Evolutionary conservation across 768 basidiomycete species (phyloP).

Genomic region (Galerina sulciceps): DNA sequence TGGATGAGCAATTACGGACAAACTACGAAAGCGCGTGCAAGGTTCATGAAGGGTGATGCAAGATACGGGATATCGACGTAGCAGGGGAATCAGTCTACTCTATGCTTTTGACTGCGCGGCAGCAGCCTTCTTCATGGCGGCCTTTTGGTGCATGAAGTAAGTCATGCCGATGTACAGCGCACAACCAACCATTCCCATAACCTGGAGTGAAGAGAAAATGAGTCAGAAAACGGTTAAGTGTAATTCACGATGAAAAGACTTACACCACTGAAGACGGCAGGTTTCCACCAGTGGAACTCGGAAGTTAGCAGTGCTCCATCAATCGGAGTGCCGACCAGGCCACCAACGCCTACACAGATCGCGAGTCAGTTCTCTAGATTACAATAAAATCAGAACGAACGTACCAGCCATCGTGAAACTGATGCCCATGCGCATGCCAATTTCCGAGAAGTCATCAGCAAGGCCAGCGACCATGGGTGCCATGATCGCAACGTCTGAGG

Average conservation of each 20-base stretch:
- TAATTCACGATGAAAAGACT: not conserved
- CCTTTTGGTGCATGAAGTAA: not conserved
- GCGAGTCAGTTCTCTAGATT: not conserved
- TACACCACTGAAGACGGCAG: constrained; percentile 8
- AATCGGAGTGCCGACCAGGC: constrained; percentile 11
- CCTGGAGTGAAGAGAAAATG: too few species aligned
- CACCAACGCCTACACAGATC: constrained; percentile 1
- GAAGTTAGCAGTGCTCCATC: constrained; percentile 8
- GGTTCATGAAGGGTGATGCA: too few species aligned
- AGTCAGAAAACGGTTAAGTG: too few species aligned
- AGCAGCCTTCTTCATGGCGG: not conserved
- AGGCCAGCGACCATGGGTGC: constrained; percentile 13
- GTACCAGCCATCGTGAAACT: constrained; percentile 11
- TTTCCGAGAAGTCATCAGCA: constrained; percentile 11
- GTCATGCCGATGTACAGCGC: not conserved
- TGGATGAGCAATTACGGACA: too few species aligned
- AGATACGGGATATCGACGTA: too few species aligned
- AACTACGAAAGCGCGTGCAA: too few species aligned
- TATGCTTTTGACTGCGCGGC: too few species aligned
- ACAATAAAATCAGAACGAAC: not conserved
- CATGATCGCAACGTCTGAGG: constrained; percentile 10
- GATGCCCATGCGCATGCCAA: constrained; percentile 14
- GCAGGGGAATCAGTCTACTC: too few species aligned
- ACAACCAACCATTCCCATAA: not conserved
- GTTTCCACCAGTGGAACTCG: constrained; percentile 4